Evolutionary conservation across 768 basidiomycete genomes (phyloP).

Genomic region (Trametes meyenii): DNA sequence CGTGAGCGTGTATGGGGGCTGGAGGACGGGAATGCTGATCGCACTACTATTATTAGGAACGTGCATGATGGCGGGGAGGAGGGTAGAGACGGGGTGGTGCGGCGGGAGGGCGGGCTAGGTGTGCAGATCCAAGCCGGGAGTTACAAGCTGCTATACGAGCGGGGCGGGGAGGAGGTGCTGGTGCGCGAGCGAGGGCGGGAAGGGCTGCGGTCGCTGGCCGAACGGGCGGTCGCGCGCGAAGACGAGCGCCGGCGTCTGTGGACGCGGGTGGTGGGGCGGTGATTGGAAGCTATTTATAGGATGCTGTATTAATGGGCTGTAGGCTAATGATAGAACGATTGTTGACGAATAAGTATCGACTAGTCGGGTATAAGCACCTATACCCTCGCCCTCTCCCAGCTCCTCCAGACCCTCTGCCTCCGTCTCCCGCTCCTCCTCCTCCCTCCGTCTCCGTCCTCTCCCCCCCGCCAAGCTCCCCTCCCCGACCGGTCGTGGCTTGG

Average conservation of each 20-base stretch:
- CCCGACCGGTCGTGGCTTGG: constrained; percentile 6
- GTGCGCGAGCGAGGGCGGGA: constrained; percentile 43
- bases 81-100: constrained; percentile 25
- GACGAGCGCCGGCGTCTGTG: constrained; percentile 59
- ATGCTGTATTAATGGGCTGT: constrained; percentile 18
- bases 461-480: constrained; percentile 18
- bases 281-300: constrained; percentile 27
- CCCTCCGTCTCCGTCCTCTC: constrained; percentile 16
- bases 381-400: background rate
- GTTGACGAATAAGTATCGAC: constrained; percentile 16
- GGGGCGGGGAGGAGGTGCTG: constrained; percentile 60
- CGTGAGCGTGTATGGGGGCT: constrained; percentile 15
- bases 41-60: constrained; percentile 54
- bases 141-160: constrained; percentile 74
- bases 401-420: background rate
- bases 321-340: constrained; percentile 25
- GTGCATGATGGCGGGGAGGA: constrained; percentile 41
- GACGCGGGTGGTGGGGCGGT: constrained; percentile 30
- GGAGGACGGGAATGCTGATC: constrained; percentile 22
- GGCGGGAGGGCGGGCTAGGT: constrained; percentile 45
- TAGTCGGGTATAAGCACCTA: background rate
- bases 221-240: constrained; percentile 47
- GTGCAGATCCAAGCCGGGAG: constrained; percentile 60
- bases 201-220: constrained; percentile 38
- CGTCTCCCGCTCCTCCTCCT: constrained; percentile 19